These are phyloP conservation scores for Erysimum cheiri DNA, from an alignment of 441 rosid genomes.

Conservation along the genomic window DNA sequence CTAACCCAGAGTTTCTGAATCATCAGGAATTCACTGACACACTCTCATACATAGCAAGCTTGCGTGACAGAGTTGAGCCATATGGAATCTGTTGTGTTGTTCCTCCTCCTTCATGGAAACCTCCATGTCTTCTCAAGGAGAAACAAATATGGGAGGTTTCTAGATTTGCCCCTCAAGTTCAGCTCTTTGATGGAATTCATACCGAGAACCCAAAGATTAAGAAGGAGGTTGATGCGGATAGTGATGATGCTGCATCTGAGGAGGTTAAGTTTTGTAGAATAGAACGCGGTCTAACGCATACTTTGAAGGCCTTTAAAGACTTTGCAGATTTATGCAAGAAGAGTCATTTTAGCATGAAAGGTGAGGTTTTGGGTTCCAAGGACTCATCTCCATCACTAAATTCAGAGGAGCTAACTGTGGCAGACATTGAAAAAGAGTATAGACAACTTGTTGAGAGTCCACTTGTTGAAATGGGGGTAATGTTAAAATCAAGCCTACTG, in stretches of 20 bases:
- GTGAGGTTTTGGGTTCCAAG: slow-evolving; percentile 34
- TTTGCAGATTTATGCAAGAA: slow-evolving; percentile 57
- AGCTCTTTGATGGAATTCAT: slow-evolving; percentile 54
- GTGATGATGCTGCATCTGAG: slow-evolving; percentile 34
- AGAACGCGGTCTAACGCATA: slow-evolving; percentile 50
- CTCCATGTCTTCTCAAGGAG: slow-evolving; percentile 60
- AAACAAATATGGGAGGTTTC: slow-evolving; percentile 55
- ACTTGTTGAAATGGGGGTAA: slow-evolving; percentile 64
- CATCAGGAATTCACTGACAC: slow-evolving; percentile 74
- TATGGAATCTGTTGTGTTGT: slow-evolving; percentile 77
- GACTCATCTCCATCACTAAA: slow-evolving; percentile 38
- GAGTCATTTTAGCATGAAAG: slow-evolving; percentile 47
- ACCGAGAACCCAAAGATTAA: slow-evolving; percentile 42
- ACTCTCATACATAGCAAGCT: slow-evolving; percentile 60
- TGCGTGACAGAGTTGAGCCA: slow-evolving; percentile 55
- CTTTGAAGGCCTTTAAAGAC: slow-evolving; percentile 58
- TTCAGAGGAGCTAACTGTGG: slow-evolving; percentile 48
- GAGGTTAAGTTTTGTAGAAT: slow-evolving; percentile 41
- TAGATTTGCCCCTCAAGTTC: slow-evolving; percentile 51
- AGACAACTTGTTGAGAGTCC: slow-evolving; percentile 62
- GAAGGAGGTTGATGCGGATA: slow-evolving; percentile 40
- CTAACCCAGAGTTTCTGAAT: slow-evolving; percentile 42
- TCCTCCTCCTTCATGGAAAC: slow-evolving; percentile 81
- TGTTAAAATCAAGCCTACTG: slow-evolving; percentile 27
- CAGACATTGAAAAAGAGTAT: slow-evolving; percentile 66